Evolutionary conservation across 352 stramenopile species (phyloP).

Genomic region (Globisporangium cystogenes): DNA sequence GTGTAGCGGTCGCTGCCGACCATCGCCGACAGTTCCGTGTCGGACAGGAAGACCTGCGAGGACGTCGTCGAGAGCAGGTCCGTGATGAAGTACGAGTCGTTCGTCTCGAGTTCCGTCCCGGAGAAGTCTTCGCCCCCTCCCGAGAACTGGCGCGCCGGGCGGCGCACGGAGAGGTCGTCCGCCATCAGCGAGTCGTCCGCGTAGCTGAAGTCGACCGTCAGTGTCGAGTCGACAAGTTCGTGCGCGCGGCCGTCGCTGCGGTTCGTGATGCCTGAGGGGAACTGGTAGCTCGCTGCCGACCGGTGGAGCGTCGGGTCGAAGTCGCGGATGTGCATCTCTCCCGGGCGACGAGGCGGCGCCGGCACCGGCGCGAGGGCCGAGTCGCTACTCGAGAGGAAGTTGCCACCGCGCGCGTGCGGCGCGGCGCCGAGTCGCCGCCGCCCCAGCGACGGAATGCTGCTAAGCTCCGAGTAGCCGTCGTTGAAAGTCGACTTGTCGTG

Average conservation of each 20-base stretch:
- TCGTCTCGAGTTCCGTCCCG: constrained; percentile 2
- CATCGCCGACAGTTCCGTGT: constrained; percentile 2
- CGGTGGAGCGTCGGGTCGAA: constrained; percentile 15
- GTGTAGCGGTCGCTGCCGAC: background rate
- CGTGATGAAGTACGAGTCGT: constrained; percentile 17
- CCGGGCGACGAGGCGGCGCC: background rate
- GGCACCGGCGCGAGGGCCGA: background rate
- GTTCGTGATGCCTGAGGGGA: background rate
- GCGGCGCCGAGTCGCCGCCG: constrained; percentile 5
- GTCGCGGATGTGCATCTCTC: constrained; percentile 28
- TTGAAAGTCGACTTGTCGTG: constrained; percentile 13
- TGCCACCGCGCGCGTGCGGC: background rate
- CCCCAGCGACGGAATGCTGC: background rate
- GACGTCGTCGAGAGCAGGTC: constrained; percentile 4
- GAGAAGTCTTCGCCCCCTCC: background rate
- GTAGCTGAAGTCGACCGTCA: constrained; percentile 36
- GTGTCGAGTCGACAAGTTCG: constrained; percentile 23
- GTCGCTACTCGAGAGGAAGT: constrained; percentile 10
- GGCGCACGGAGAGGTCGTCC: background rate
- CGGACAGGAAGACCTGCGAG: constrained; percentile 10
- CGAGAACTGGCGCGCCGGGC: background rate
- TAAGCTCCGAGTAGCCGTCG: constrained; percentile 8
- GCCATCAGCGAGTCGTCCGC: constrained; percentile 2
- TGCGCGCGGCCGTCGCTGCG: background rate
- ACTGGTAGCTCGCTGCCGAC: constrained; percentile 19